A percentile compares a stretch with the other conserved stretches of the same genome.
These are phyloP conservation scores for Fusarium marasasianum DNA, from an alignment of 2,329 filamentous ascomycete species.

Conservation along the genomic window DNA sequence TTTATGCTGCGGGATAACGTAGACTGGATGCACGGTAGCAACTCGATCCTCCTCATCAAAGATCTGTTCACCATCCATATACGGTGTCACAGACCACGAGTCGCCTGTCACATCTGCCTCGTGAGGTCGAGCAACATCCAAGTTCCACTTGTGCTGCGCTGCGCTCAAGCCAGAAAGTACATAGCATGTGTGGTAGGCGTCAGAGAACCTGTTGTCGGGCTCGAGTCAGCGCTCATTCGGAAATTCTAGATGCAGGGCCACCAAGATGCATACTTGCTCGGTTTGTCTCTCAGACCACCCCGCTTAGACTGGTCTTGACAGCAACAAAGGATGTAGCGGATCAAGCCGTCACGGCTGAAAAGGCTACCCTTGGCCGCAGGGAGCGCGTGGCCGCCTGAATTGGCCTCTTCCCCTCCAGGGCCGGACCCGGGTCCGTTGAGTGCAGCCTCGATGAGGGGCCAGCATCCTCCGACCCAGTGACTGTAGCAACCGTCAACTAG, in stretches of 20 bases:
- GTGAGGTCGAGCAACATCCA: constrained; percentile 49
- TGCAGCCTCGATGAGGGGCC: constrained; percentile 87
- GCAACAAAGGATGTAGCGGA: constrained; percentile 89
- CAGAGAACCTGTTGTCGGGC: constrained; percentile 67
- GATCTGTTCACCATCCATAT: constrained; percentile 65
- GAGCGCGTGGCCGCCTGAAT: constrained; percentile 41
- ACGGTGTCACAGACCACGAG: constrained; percentile 59
- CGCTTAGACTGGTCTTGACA: constrained; percentile 77
- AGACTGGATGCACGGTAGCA: constrained; percentile 80
- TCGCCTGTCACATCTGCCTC: constrained; percentile 49
- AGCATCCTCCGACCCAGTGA: constrained; percentile 96
- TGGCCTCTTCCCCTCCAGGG: constrained; percentile 44
- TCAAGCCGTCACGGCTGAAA: constrained; percentile 85
- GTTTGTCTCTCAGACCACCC: constrained; percentile 93
- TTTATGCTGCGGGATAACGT: constrained; percentile 78
- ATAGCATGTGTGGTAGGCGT: constrained; percentile 95
- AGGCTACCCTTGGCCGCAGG: constrained; percentile 57
- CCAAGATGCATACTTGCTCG: constrained; percentile 73
- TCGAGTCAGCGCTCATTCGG: constrained; percentile 34
- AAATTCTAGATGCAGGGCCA: constrained; percentile 14
- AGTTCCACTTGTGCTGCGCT: constrained; percentile 74
- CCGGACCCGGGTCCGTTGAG: constrained; percentile 60
- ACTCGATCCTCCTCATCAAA: constrained; percentile 79
- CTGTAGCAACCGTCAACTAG: constrained; percentile 98
- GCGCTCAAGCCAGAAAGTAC: constrained; percentile 86